A percentile compares a stretch with the other conserved stretches of the same genome.
Evolutionary conservation across 805 yeast species (phyloP).

Genomic region (Metschnikowia baotianmanensis): DNA sequence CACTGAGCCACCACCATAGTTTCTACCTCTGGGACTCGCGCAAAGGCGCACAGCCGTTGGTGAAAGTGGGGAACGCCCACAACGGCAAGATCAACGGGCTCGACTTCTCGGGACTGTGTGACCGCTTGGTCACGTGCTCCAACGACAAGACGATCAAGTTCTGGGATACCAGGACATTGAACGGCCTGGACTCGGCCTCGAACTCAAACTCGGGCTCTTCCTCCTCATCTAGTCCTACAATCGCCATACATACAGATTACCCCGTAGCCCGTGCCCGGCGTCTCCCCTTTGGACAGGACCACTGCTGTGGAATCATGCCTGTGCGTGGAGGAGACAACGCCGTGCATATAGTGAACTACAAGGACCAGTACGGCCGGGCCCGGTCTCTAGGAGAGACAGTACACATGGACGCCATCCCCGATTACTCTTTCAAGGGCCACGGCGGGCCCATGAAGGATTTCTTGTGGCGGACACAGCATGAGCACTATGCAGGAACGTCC

Average conservation of each 20-base stretch:
- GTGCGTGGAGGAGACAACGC: conserved; percentile 78
- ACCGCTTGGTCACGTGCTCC: conserved; percentile 73
- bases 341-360: conserved; percentile 53
- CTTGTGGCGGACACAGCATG: conserved; percentile 67
- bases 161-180: conserved; percentile 13
- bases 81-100: conserved; percentile 84
- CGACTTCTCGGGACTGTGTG: conserved; percentile 67
- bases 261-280: conserved; percentile 89
- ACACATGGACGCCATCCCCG: conserved; percentile 17
- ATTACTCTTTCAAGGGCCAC: conserved; percentile 72
- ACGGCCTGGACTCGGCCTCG: too few species aligned
- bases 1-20: conserved; percentile 81
- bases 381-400: conserved; percentile 26
- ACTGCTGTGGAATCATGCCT: conserved; percentile 86
- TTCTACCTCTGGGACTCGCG: conserved; percentile 87
- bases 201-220: too few species aligned
- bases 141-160: conserved; percentile 74
- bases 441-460: conserved; percentile 83
- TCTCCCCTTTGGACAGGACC: conserved; percentile 76
- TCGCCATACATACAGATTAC: conserved; percentile 66
- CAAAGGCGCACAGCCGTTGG: conserved; percentile 73
- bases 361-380: conserved; percentile 31
- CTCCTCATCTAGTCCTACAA: conserved; percentile 44
- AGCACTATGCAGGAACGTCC: conserved; percentile 43
- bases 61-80: conserved; percentile 66